A percentile compares a stretch with the other conserved stretches of the same genome.
Conservation (phyloP, 331 rosid species). For the Arachis monticola region DNA sequence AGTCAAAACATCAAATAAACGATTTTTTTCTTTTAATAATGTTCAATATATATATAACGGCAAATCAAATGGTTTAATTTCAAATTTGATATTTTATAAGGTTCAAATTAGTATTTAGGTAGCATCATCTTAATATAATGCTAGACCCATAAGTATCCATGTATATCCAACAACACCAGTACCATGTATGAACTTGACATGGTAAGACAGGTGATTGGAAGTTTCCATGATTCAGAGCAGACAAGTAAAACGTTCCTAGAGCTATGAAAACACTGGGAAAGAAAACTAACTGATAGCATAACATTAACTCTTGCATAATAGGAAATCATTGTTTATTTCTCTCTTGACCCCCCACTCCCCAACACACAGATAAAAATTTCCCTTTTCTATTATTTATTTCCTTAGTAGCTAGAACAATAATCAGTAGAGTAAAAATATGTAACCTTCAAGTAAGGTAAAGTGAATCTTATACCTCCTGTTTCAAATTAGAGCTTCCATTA, state of each 20-base stretch:
- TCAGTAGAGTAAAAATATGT: constrained; percentile 9
- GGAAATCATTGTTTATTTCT: background rate
- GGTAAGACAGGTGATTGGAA: too few relatives aligned
- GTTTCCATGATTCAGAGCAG: background rate
- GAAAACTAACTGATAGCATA: constrained; percentile 22
- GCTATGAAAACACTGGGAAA: background rate
- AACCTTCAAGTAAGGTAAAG: constrained; percentile 20
- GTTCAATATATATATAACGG: too few relatives aligned
- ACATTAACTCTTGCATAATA: constrained; percentile 19
- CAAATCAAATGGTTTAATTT: too few relatives aligned
- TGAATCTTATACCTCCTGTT: constrained; percentile 62
- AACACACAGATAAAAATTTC: too few relatives aligned
- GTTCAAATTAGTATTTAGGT: too few relatives aligned
- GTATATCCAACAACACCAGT: too few relatives aligned
- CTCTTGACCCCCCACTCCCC: background rate
- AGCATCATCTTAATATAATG: too few relatives aligned
- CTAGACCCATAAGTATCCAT: too few relatives aligned
- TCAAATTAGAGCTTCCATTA: constrained; percentile 66
- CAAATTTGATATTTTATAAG: too few relatives aligned
- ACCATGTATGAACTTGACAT: too few relatives aligned
- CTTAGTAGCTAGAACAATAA: constrained; percentile 31
- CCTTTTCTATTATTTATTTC: constrained; percentile 7
- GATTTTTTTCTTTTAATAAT: too few relatives aligned
- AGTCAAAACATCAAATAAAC: too few relatives aligned
- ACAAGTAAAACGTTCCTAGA: background rate